Evolutionary conservation across 1,139 yeast species (phyloP), one percentile per base, ranked within the genome.

Genomic region (Saccharomyces hybrid): DNA sequence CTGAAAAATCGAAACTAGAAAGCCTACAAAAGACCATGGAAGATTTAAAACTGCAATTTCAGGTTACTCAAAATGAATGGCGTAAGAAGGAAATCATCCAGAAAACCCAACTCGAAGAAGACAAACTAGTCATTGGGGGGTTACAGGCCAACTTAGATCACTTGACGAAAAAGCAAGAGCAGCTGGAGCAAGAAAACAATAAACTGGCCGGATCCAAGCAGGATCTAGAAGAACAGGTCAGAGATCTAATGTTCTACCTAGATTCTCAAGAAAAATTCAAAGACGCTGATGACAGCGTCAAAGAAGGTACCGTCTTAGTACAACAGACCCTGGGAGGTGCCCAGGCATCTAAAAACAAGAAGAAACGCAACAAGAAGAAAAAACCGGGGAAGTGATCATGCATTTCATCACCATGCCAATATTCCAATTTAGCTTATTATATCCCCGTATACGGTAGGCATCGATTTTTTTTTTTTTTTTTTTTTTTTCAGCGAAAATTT

Each of bases 221-320:
- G 26, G 87, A 81, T 2, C 71, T 88, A 50, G 69, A 77, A 51
- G 95, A 86, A 42, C 95, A 88, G 67, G 82, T 86, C 2, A 79
- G 78, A 44, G 96, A 90, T 67, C 70, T 90, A 56, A 87, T 89
- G 96, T 86, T 88, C 60, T 88, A 77, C 66, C 73, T 89, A 52
- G 95, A 87, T 58, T 79, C 87, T 2, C 87, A 80, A 65, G 86
- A 83, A 55, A 86, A 84, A 68, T 79, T 88, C 62, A 80, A 83
- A 62, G 79, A 83, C 64, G 86, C 88, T 26, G 78, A 82, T 2
- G 86, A 84, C 16, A 91, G 84, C 48, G 83, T 86, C 12, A 80
- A 75, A 60, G 86, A 88, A 58, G 96, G 96, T 0, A 80, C 84
- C 1, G 73, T 87, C 0, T 75, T 86, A 1, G 61, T 77, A 8